Evolutionary conservation across 2,329 filamentous ascomycete species (phyloP).

Genomic region (Rutstroemia sp.): DNA sequence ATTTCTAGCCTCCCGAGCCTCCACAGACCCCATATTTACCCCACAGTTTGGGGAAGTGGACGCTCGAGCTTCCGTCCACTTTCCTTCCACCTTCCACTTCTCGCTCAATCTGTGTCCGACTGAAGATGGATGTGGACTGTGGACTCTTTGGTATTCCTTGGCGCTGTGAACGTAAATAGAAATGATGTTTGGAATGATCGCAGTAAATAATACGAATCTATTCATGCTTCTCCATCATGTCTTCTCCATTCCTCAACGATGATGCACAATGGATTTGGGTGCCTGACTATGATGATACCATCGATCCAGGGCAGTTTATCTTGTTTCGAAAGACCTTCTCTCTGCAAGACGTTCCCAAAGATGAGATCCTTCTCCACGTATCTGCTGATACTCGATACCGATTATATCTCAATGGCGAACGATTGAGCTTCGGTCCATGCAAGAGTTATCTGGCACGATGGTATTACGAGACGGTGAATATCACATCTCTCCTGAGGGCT

Average conservation of each 20-base stretch:
- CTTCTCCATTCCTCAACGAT: neutral
- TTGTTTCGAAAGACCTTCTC: neutral
- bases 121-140: too few relatives aligned
- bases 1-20: too few relatives aligned
- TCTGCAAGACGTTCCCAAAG: neutral
- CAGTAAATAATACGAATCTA: too few relatives aligned
- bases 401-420: neutral
- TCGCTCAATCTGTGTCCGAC: too few relatives aligned
- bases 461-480: slow-evolving; percentile 1
- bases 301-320: neutral
- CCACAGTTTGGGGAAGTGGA: too few relatives aligned
- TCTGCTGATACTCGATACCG: neutral
- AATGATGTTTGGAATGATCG: too few relatives aligned
- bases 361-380: neutral
- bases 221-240: neutral
- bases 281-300: neutral
- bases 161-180: too few relatives aligned
- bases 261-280: neutral
- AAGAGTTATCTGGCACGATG: slow-evolving; percentile 1
- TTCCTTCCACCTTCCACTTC: too few relatives aligned
- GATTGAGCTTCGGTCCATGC: slow-evolving; percentile 2
- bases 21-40: too few relatives aligned
- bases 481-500: neutral
- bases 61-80: too few relatives aligned
- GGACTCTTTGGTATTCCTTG: too few relatives aligned